A percentile compares a stretch with the other conserved stretches of the same genome.
These are phyloP conservation scores for Holtermannia corniformis DNA, from an alignment of 768 basidiomycete genomes.

Conservation along the genomic window DNA sequence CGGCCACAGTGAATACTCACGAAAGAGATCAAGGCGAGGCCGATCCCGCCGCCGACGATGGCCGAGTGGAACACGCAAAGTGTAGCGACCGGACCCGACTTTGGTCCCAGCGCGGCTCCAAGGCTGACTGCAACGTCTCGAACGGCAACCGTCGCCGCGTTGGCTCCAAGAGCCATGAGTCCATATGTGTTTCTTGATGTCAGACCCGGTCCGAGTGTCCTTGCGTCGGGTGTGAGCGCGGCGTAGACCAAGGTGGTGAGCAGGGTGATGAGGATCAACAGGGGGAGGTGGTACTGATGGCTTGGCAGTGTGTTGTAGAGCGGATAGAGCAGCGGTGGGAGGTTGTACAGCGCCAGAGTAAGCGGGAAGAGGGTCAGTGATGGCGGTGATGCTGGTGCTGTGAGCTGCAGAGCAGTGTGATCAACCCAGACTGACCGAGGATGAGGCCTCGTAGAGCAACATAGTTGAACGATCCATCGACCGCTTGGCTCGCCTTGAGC, in stretches of 20 bases:
- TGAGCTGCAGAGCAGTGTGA: no score
- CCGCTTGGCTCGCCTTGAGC: no score
- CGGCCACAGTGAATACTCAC: conserved; percentile 10
- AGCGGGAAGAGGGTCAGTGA: neutral
- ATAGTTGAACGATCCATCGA: no score
- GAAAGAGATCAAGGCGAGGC: conserved; percentile 22
- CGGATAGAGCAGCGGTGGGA: conserved; percentile 15
- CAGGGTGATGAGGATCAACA: conserved; percentile 7
- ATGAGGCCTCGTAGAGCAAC: no score
- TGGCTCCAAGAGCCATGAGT: conserved; percentile 17
- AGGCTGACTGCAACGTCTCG: conserved; percentile 13
- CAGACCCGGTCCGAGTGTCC: conserved; percentile 3
- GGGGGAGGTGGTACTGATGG: neutral
- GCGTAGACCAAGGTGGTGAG: conserved; percentile 7
- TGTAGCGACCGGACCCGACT: conserved; percentile 17
- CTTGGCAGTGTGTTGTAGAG: conserved; percentile 25
- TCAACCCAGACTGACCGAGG: no score
- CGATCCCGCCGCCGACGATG: conserved; percentile 13
- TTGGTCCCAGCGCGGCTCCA: conserved; percentile 14
- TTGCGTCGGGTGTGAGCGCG: conserved; percentile 6
- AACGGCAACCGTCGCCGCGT: conserved; percentile 17
- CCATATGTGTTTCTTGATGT: conserved; percentile 19
- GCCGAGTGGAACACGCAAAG: conserved; percentile 12
- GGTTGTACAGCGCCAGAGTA: neutral
- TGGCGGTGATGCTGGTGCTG: neutral